These are phyloP conservation scores for Yamadazyma jaroonii DNA, from an alignment of 1,139 yeast species.

Conservation along the genomic window DNA sequence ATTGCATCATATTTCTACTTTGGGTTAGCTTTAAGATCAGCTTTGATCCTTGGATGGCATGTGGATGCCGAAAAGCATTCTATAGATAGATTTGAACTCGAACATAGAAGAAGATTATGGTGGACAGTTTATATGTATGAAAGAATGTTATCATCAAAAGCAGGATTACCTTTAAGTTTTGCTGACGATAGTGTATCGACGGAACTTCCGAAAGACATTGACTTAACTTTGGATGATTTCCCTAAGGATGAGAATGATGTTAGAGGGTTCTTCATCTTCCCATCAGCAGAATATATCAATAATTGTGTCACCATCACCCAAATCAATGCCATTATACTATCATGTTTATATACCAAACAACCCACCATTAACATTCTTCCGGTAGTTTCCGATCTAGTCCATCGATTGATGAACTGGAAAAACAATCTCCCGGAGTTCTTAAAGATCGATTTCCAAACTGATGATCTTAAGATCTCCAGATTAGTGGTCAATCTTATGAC, in stretches of 20 bases:
- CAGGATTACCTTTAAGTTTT: slow-evolving; percentile 76
- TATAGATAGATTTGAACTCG: slow-evolving; percentile 63
- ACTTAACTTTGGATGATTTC: slow-evolving; percentile 52
- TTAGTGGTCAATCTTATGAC: slow-evolving; percentile 77
- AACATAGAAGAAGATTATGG: slow-evolving; percentile 81
- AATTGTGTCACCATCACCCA: slow-evolving; percentile 81
- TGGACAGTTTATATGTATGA: slow-evolving; percentile 93
- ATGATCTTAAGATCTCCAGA: slow-evolving; percentile 59
- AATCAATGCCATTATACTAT: slow-evolving; percentile 70
- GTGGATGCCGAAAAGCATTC: slow-evolving; percentile 74
- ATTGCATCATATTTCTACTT: slow-evolving; percentile 79
- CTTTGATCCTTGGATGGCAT: slow-evolving; percentile 77
- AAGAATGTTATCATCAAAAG: slow-evolving; percentile 80
- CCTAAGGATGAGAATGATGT: slow-evolving; percentile 51
- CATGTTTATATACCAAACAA: slow-evolving; percentile 72
- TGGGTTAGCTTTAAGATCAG: slow-evolving; percentile 74
- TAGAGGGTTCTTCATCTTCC: slow-evolving; percentile 63
- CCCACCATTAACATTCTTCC: slow-evolving; percentile 75
- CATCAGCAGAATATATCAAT: slow-evolving; percentile 75
- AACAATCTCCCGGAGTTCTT: slow-evolving; percentile 61
- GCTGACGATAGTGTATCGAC: slow-evolving; percentile 79
- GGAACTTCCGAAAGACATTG: slow-evolving; percentile 71
- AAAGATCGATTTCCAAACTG: slow-evolving; percentile 59
- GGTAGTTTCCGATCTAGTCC: slow-evolving; percentile 68
- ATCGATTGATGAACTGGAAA: slow-evolving; percentile 69